Percentiles rank a stretch among this genome's conserved stretches.
These are phyloP conservation scores for Aspergillus brunneoviolaceus DNA, from an alignment of 2,329 filamentous ascomycete genomes.

Conservation along the genomic window DNA sequence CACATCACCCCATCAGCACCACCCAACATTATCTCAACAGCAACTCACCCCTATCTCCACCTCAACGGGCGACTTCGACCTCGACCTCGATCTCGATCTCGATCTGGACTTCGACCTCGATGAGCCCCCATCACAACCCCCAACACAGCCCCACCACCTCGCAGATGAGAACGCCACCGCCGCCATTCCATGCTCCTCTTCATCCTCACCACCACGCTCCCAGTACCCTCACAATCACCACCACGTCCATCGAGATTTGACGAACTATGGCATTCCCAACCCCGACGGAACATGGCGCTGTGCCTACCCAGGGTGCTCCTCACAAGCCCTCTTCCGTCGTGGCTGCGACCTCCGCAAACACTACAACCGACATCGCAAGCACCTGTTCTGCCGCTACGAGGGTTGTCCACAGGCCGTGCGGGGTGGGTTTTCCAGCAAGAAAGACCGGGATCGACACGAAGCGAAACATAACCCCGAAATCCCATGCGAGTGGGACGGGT, in stretches of 20 bases:
- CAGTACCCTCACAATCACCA: slow-evolving; percentile 10
- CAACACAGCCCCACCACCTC: not conserved
- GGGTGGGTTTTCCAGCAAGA: slow-evolving; percentile 63
- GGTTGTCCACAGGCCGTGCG: slow-evolving; percentile 58
- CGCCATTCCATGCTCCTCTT: not conserved
- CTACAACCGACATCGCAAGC: slow-evolving; percentile 62
- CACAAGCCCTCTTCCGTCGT: slow-evolving; percentile 56
- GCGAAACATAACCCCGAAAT: slow-evolving; percentile 64
- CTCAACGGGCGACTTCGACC: slow-evolving; percentile 1
- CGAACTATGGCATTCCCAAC: slow-evolving; percentile 33
- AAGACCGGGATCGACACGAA: slow-evolving; percentile 61
- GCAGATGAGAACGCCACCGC: not conserved
- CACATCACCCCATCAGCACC: not conserved
- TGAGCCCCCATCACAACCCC: not conserved
- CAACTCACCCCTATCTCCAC: slow-evolving; percentile 3
- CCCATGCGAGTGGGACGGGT: slow-evolving; percentile 58
- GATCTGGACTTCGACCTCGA: slow-evolving; percentile 4
- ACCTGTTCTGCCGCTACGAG: slow-evolving; percentile 59
- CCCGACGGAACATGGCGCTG: slow-evolving; percentile 55
- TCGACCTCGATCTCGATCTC: slow-evolving; percentile 3
- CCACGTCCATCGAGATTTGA: slow-evolving; percentile 22
- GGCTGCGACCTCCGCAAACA: slow-evolving; percentile 64
- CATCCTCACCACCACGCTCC: not conserved
- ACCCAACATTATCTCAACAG: slow-evolving; percentile 1
- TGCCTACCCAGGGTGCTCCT: slow-evolving; percentile 59